These are phyloP conservation scores for Pneumocystis oryctolagi DNA, from an alignment of 1,139 yeast species.

Conservation along the genomic window DNA sequence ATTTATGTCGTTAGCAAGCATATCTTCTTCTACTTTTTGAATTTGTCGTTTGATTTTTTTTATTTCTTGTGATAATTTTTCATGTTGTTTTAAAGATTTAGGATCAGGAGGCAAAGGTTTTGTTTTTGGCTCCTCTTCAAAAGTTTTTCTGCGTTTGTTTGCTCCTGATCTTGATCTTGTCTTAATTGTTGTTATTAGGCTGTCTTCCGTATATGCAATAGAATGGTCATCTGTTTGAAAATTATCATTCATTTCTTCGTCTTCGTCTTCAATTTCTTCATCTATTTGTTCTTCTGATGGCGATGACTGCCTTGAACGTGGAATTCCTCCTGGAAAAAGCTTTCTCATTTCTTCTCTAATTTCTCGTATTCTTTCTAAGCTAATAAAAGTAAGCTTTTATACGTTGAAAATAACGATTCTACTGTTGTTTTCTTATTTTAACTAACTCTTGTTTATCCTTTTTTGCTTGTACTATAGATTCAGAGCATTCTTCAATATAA, in stretches of 20 bases:
- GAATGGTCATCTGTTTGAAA: slow-evolving; percentile 8
- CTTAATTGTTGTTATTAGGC: slow-evolving; percentile 4
- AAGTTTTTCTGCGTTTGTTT: slow-evolving; percentile 17
- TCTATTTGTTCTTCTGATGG: not conserved
- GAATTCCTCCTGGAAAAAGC: not conserved
- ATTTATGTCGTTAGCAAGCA: slow-evolving; percentile 31
- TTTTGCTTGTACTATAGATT: slow-evolving; percentile 46
- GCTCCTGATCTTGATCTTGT: slow-evolving; percentile 14
- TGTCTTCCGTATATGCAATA: slow-evolving; percentile 3
- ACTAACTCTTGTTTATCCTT: slow-evolving; percentile 55
- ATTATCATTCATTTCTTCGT: slow-evolving; percentile 4
- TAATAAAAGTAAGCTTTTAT: not conserved
- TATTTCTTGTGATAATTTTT: slow-evolving; percentile 6
- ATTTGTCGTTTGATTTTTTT: slow-evolving; percentile 20
- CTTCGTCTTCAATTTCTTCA: slow-evolving; percentile 21
- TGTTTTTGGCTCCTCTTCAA: not conserved
- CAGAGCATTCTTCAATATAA: slow-evolving; percentile 55
- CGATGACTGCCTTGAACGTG: not conserved
- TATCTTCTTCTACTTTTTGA: slow-evolving; percentile 39
- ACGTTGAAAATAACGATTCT: not conserved
- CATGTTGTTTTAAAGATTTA: slow-evolving; percentile 1
- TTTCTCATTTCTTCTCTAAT: not conserved
- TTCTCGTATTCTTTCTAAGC: not conserved
- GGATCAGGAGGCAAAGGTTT: not conserved
- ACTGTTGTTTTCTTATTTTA: slow-evolving; percentile 39